Conservation (phyloP, 192 early-diverging fungal species). For the Funneliformis mosseae region DNA sequence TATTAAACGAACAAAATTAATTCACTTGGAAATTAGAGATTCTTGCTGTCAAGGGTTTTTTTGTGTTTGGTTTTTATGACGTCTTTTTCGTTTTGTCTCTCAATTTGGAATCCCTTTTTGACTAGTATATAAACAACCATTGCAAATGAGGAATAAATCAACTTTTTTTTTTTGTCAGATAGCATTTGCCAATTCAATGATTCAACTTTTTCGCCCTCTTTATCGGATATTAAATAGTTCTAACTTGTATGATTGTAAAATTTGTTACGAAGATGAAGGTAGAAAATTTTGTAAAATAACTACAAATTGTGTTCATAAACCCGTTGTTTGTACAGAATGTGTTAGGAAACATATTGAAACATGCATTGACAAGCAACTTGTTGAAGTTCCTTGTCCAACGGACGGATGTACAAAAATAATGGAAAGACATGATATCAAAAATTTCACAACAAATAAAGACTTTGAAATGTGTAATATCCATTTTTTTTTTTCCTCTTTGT, state of each 20-base stretch:
- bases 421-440: conserved; percentile 7
- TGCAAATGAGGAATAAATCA: no score
- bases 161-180: no score
- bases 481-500: background rate
- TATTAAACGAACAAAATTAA: no score
- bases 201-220: background rate
- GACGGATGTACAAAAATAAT: conserved; percentile 1
- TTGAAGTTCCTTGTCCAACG: background rate
- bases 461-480: background rate
- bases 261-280: background rate
- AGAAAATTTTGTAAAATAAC: background rate
- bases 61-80: no score
- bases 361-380: background rate
- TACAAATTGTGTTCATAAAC: background rate
- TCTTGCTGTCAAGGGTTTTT: no score
- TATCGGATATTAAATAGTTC: background rate
- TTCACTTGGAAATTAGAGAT: no score
- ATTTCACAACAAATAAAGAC: background rate
- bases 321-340: background rate
- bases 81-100: no score
- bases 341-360: background rate
- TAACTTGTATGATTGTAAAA: background rate
- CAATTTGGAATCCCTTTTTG: no score
- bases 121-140: no score
- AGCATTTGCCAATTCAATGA: background rate